A percentile compares a stretch with the other conserved stretches of the same genome.
Conservation (phyloP, 768 basidiomycete species). For the Rubroboletus satanas region DNA sequence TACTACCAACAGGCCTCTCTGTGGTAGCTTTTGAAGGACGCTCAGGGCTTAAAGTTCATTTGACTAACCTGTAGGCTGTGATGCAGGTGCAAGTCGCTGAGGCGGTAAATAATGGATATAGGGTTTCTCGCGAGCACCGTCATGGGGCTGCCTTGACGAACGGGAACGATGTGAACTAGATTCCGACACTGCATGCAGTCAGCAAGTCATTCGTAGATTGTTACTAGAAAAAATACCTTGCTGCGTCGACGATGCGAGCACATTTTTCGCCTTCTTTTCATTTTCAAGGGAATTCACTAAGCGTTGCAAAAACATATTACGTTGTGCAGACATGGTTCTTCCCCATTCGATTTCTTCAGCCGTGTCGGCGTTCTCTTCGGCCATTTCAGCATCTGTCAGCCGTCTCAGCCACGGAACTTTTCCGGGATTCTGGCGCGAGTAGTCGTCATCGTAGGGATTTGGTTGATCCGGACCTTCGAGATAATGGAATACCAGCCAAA, state of each 20-base stretch:
- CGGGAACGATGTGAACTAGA: constrained; percentile 26
- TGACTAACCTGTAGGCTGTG: constrained; percentile 23
- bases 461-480: constrained; percentile 58
- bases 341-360: constrained; percentile 78
- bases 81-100: constrained; percentile 16
- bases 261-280: constrained; percentile 46
- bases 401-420: constrained; percentile 62
- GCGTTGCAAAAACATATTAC: constrained; percentile 68
- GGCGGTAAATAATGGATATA: constrained; percentile 35
- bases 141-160: constrained; percentile 19
- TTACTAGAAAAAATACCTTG: constrained; percentile 14
- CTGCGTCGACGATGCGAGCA: constrained; percentile 30
- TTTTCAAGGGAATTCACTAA: constrained; percentile 55
- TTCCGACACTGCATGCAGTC: constrained; percentile 22
- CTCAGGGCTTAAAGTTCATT: neutral
- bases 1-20: constrained; percentile 17
- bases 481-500: constrained; percentile 83
- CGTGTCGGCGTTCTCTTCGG: constrained; percentile 74
- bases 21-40: constrained; percentile 2
- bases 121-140: constrained; percentile 29
- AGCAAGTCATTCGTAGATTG: constrained; percentile 2
- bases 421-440: constrained; percentile 50
- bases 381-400: constrained; percentile 52
- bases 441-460: constrained; percentile 77
- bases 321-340: constrained; percentile 62